Base-by-base conservation (phyloP, 1,139 yeast species). In the Petasospora fabianii region DNA sequence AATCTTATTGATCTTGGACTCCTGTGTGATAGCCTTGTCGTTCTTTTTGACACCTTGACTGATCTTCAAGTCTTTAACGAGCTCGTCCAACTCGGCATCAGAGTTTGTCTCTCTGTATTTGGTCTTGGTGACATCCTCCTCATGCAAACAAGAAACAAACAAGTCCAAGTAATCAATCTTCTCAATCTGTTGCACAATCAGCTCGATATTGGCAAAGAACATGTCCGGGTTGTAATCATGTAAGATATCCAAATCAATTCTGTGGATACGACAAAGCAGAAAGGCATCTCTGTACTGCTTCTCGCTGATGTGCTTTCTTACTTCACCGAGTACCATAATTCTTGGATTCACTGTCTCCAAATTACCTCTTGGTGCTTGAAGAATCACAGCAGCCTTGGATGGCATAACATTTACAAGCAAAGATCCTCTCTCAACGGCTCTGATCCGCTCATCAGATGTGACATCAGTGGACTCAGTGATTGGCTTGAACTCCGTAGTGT, bases 281-380 rank as follows among this genome's bases (percentile, higher is more conserved):
- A 92, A 90, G 0, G 98, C 98, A 17, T 71, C 70, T 38, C 65
- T 69, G 55, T 84, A 94, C 29, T 77, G 66, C 45, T 65, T 67
- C 0, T 66, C 64, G 27, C 71, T 68, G 46, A 94, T 86, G 52
- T 73, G 73, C 35, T 74, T 69, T 51, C 98, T 73, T 14, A 94
- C 94, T 15, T 84, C 95, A 11, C 87, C 73, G 35, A 94, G 68
- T 12, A 92, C 95, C 84, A 92, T 80, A 34, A 92, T 84, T 60
- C 98, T 73, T 10, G 99, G 98, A 55, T 79, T 83, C 24, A 94
- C 84, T 0, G 97, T 88, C 61, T 94, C 99, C 50, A 92, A 67
- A 54, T 94, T 94, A 46, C 99, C 99, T 60, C 99, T 75, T 43
- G 95, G 95, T 4, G 97, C 97, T 61, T 94, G 96, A 39, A 94